Evolutionary conservation across 2,329 filamentous ascomycete genomes (phyloP).

Genomic region (Epichloe coenophiala): DNA sequence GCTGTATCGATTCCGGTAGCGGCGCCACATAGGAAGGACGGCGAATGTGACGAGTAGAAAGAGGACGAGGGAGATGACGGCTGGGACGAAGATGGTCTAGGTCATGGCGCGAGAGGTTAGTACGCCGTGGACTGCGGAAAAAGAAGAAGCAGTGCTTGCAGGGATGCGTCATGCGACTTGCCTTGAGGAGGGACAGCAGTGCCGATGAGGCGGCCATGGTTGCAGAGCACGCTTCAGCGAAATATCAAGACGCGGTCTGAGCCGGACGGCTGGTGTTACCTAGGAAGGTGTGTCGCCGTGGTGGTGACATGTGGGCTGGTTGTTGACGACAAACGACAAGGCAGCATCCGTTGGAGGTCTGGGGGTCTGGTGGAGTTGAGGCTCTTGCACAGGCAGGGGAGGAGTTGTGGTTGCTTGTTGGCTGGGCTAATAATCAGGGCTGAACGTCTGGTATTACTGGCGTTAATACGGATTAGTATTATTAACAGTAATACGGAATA

Average conservation of each 20-base stretch:
- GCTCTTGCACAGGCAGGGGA: too few species aligned
- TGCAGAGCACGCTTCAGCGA: neutral
- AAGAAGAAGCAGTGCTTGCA: neutral
- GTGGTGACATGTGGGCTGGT: neutral
- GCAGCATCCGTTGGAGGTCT: neutral
- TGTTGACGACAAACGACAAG: neutral
- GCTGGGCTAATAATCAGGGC: too few species aligned
- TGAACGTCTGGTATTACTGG: too few species aligned
- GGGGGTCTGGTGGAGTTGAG: too few species aligned
- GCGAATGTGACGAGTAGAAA: conserved; percentile 54
- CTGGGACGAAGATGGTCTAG: conserved; percentile 58
- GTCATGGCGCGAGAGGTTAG: conserved; percentile 8
- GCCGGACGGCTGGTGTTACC: neutral
- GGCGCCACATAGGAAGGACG: conserved; percentile 54
- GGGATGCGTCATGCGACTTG: conserved; percentile 9
- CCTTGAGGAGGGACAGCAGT: conserved; percentile 21
- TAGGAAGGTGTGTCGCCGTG: neutral
- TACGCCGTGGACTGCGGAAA: neutral
- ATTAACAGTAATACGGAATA: too few species aligned
- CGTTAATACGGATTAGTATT: too few species aligned
- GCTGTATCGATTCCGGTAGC: conserved; percentile 56
- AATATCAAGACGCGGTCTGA: neutral
- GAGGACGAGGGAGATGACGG: conserved; percentile 53
- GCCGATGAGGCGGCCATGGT: conserved; percentile 2
- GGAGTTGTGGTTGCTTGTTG: too few species aligned